Evolutionary conservation across 1,139 yeast species (phyloP), one percentile per base, ranked within the genome.

Genomic region (Hansenula sp.): DNA sequence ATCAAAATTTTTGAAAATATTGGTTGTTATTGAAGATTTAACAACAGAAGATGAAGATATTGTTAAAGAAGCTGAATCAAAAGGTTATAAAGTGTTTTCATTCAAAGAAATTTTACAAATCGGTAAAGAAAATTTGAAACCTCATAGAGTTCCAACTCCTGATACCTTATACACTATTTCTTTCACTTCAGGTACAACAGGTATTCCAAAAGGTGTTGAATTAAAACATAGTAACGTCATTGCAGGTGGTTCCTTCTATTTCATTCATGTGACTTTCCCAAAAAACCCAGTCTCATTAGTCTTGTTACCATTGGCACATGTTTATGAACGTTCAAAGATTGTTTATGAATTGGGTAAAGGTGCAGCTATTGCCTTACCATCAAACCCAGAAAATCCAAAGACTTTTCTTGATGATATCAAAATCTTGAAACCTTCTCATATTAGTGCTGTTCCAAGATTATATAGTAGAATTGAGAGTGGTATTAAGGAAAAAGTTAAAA

Each of bases 271-370:
- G 16, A 38, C 46, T 12, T 37, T 55, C 38, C 59, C 60, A 16
- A 26, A 43, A 17, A 35, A 47, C 21, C 59, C 60, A 24, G 39
- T 42, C 6, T 53, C 59, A 8, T 41, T 56, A 32, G 57, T 54
- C 11, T 75, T 77, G 57, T 67, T 80, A 38, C 87, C 87, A 1
- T 64, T 79, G 52, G 87, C 88, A 2, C 88, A 82, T 57, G 82
- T 81, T 47, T 81, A 74, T 56, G 85, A 80, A 52, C 60, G 77
- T 25, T 55, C 52, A 37, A 56, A 56, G 46, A 55, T 56, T 27
- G 48, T 49, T 29, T 56, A 50, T 32, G 61, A 56, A 41, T 36
- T 56, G 20, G 32, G 46, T 26, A 46, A 45, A 46, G 77, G 76
- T 36, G 69, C 62, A 42, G 54, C 61, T 24, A 57, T 70, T 43